Evolutionary conservation across 768 basidiomycete genomes (phyloP), one percentile per base, ranked within the genome.

Genomic region (Boletus rex-veris): DNA sequence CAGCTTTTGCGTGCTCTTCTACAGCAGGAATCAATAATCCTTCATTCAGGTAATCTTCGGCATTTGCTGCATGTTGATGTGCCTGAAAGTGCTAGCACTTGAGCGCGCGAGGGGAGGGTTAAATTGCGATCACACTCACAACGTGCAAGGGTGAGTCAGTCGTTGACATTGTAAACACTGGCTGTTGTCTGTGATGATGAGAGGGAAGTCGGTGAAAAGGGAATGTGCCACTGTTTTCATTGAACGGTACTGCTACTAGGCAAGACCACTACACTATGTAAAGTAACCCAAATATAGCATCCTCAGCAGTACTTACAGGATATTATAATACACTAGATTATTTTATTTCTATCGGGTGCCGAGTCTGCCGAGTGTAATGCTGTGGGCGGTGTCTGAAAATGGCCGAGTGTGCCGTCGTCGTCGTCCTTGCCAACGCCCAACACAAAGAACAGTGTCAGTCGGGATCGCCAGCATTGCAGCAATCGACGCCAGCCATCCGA

Each of bases 11-110:
- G 60, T 92, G 87, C 58, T 91, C 86, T 56, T 88, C 84, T 24
- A 82, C 77, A 11, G 90, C 87, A 35, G 82, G 81, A 19, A 90
- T 80, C 48, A 90, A 77, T 7, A 89, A 74, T 12, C 90, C 90
- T 54, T 81, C 79, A 12, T 75, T 76, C 42, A 79, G 64, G 62
- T 80, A 82, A 54, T 91, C 88, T 47, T 92, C 89, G 35, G 89
- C 90, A 62, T 86, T 87, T 15, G 85, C 84, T 49, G 86, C 86
- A 71, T 91, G 88, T 62, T 86, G 83, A 68, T 92, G 88, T 19
- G 90, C 90, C 89, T 92, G 67, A 21, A 18, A n/a, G 30, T 37
- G 42, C 50, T 16, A 38, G 8, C 41, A 30, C 50, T 50, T 30
- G 58, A 65, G 31, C 10, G n/a, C n/a, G n/a, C n/a, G 46, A 24